Evolutionary conservation across 441 rosid genomes (phyloP).

Genomic region (Mallotus repandus): DNA sequence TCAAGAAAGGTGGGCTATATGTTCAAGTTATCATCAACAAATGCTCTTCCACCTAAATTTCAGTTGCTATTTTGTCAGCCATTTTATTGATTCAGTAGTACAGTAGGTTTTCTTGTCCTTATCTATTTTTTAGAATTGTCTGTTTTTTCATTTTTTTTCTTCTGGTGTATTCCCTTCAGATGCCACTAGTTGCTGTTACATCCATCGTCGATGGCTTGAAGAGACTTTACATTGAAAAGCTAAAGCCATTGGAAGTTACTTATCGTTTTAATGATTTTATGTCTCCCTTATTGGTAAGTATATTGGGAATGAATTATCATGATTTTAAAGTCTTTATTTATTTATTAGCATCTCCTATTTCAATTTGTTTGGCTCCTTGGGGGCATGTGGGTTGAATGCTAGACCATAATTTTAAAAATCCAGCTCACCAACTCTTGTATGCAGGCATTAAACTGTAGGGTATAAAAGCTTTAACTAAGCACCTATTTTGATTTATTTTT

Average conservation of each 20-base stretch:
- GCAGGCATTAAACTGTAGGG: background rate
- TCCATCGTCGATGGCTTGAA: constrained; percentile 86
- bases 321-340: no score
- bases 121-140: background rate
- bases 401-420: no score
- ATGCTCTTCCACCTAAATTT: background rate
- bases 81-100: background rate
- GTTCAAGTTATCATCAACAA: background rate
- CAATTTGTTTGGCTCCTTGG: no score
- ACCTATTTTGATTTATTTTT: constrained; percentile 11
- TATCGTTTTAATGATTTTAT: constrained; percentile 84
- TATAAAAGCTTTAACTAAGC: background rate
- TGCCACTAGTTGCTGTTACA: constrained; percentile 73
- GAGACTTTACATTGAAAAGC: constrained; percentile 71
- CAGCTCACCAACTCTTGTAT: background rate
- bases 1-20: constrained; percentile 26
- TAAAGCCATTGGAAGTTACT: constrained; percentile 80
- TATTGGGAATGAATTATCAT: background rate
- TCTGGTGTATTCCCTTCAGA: constrained; percentile 31
- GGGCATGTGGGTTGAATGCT: no score
- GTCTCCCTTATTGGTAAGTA: constrained; percentile 71
- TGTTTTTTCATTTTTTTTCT: background rate
- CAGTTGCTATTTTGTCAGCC: background rate
- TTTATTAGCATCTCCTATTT: no score
- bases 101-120: background rate